Percentiles rank a stretch among this genome's conserved stretches.
Conservation (phyloP, 2,329 filamentous ascomycete genomes). For the Apiospora marii region DNA sequence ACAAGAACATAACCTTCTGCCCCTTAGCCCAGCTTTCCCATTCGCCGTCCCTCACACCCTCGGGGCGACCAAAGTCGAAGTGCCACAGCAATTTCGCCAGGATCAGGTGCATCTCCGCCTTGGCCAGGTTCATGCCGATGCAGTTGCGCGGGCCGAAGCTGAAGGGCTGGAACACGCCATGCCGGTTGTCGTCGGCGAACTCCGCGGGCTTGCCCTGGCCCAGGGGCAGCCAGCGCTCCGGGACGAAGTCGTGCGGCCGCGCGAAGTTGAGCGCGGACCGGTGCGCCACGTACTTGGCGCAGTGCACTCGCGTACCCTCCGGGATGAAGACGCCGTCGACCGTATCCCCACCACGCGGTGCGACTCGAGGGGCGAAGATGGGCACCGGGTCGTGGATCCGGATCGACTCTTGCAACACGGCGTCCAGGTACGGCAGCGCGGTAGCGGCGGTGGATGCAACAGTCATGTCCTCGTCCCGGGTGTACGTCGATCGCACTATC, state of each 20-base stretch:
- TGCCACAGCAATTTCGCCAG: slow-evolving; percentile 44
- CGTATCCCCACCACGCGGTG: slow-evolving; percentile 36
- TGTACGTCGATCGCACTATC: slow-evolving; percentile 50
- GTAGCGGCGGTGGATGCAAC: slow-evolving; percentile 38
- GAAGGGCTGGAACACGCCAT: slow-evolving; percentile 46
- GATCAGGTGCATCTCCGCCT: slow-evolving; percentile 46
- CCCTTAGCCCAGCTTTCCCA: neutral
- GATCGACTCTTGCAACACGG: slow-evolving; percentile 51
- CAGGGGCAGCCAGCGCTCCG: slow-evolving; percentile 47
- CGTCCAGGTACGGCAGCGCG: slow-evolving; percentile 49
- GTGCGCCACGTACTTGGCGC: slow-evolving; percentile 47
- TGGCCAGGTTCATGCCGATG: slow-evolving; percentile 48
- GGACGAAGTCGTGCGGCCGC: slow-evolving; percentile 46
- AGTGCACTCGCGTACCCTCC: slow-evolving; percentile 36
- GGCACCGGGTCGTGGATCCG: slow-evolving; percentile 49
- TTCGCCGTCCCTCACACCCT: neutral
- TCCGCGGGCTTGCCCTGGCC: slow-evolving; percentile 14
- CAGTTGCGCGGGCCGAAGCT: slow-evolving; percentile 48
- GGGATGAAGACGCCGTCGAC: slow-evolving; percentile 38
- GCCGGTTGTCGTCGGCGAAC: slow-evolving; percentile 44
- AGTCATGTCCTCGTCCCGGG: slow-evolving; percentile 48
- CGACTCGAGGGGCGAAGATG: slow-evolving; percentile 34
- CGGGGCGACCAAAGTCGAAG: slow-evolving; percentile 37
- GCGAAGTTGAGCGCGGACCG: slow-evolving; percentile 46
- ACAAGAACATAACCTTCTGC: neutral